phyloP scores from a whole-genome alignment of 768 basidiomycete species.

The Lentinula detonsa region DNA sequence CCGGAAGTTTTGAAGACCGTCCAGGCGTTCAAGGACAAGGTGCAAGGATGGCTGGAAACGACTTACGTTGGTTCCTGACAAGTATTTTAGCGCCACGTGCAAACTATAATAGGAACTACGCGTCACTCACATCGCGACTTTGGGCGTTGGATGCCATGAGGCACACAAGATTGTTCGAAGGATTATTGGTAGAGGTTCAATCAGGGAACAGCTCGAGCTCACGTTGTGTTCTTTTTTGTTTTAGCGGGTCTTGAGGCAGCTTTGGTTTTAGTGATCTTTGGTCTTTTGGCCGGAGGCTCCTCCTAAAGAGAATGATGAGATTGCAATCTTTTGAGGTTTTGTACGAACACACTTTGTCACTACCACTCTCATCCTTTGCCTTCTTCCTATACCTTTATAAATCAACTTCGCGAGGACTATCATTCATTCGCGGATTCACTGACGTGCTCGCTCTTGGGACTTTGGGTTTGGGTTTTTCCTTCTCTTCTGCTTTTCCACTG shows the following conservation, averaged over 20 bases:
- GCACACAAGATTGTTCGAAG: not conserved
- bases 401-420: not conserved
- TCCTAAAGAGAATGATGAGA: not conserved
- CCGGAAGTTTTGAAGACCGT: not conserved
- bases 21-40: not conserved
- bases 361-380: not conserved
- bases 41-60: not conserved
- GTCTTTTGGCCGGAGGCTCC: conserved; percentile 5
- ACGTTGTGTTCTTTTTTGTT: not conserved
- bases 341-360: not conserved
- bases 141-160: not conserved
- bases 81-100: not conserved
- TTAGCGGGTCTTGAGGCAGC: not conserved
- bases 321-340: not conserved
- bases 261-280: not conserved
- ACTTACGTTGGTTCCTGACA: conserved; percentile 6
- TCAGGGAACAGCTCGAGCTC: not conserved
- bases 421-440: not conserved
- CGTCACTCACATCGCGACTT: conserved; percentile 6
- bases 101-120: conserved; percentile 1
- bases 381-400: not conserved
- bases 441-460: not conserved
- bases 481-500: not conserved
- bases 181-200: not conserved
- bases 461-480: not conserved